A percentile compares a stretch with the other conserved stretches of the same genome.
These are phyloP conservation scores for Stephania yunnanensis DNA, from an alignment of 164 flowering plant species.

Conservation along the genomic window DNA sequence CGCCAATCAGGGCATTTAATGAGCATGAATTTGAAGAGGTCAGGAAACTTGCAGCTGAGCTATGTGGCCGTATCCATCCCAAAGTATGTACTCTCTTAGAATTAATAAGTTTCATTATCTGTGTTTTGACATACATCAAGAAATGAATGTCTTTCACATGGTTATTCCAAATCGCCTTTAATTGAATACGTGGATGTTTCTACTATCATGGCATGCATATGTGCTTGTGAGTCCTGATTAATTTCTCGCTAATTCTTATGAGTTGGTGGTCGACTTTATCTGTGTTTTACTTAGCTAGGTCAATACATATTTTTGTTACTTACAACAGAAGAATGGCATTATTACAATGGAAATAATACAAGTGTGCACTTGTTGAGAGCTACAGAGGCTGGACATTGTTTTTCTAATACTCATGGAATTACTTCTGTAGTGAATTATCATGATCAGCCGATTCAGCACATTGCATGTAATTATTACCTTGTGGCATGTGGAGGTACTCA, in stretches of 20 bases:
- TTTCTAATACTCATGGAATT: neutral
- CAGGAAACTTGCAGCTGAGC: constrained; percentile 85
- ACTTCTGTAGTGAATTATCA: neutral
- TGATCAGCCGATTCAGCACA: neutral
- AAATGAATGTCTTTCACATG: neutral
- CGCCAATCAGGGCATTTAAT: constrained; percentile 46
- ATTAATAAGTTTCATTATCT: neutral
- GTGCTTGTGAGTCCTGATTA: neutral
- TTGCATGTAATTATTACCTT: neutral
- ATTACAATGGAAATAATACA: neutral
- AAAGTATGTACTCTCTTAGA: constrained; percentile 30
- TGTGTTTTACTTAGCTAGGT: too few species aligned
- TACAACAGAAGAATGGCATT: neutral
- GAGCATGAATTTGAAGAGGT: constrained; percentile 75
- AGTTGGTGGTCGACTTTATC: neutral
- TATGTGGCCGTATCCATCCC: constrained; percentile 85
- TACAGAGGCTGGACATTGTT: neutral
- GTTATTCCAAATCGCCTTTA: neutral
- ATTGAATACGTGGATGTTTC: neutral
- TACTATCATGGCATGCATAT: neutral
- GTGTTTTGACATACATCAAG: neutral
- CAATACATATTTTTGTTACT: too few species aligned
- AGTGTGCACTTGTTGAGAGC: neutral
- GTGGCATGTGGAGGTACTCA: neutral
- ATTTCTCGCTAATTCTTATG: neutral